Evolutionary conservation across 208 protist species (phyloP), one percentile per base, ranked within the genome.

Genomic region (Trypanosoma melophagium): DNA sequence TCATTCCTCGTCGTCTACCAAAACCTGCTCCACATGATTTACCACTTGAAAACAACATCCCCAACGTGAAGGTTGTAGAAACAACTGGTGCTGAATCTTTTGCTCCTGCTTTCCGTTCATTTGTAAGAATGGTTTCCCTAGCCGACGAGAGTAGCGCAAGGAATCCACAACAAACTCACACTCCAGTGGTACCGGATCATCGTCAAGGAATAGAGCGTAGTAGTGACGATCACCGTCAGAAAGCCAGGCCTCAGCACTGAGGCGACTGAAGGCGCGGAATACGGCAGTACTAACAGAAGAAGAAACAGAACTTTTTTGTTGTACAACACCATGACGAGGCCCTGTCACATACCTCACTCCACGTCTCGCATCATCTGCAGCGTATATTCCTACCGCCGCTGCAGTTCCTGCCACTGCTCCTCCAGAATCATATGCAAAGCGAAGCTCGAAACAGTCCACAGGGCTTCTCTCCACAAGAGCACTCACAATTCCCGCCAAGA

Each of bases 241-340:
- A 8, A 89, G 59, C 84, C 84, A 89, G 41, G 49, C 63, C 24
- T 74, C 62, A 4, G 77, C 62, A 69, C 87, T 94, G 22, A 94
- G 74, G 0, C 84, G 80, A 54, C 80, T 94, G 72, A 84, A 89
- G 50, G 73, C 71, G 10, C 61, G 35, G 65, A 79, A 84, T 51
- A 71, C 66, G 19, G 60, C 69, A 17, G 79, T 72, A 35, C 66
- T 71, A n/a, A 80, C 42, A 10, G 73, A 74, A 17, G 69, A 63
- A 31, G 55, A 17, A 12, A 64, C n/a, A 17, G 60, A 35, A 38
- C 38, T 71, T 28, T 19, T 51, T 40, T 31, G 67, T 55, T 53
- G 56, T 50, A 44, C 58, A 52, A 19, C 53, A 25, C 65, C 79
- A 50, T 47, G 69, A 51, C 67, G 72, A 71, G 49, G 53, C 10